phyloP scores from a whole-genome alignment of 768 basidiomycete species.

The Pisolithus albus region DNA sequence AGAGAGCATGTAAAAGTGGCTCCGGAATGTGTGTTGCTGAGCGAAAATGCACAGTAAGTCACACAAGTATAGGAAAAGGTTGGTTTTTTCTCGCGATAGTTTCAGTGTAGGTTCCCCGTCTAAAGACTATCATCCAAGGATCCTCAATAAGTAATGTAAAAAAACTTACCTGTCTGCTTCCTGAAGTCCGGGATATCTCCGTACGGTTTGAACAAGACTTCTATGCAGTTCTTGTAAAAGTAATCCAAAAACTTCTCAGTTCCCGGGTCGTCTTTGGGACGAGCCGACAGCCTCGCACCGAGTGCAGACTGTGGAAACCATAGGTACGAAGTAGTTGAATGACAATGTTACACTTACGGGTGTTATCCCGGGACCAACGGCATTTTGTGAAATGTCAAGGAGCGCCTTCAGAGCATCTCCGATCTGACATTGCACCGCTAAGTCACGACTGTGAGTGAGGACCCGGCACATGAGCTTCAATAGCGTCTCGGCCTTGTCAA shows the following conservation, averaged over 20 bases:
- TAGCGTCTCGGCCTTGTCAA: conserved; percentile 65
- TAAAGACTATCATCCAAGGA: neutral
- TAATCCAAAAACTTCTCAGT: conserved; percentile 89
- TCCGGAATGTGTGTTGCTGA: conserved; percentile 84
- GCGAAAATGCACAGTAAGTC: conserved; percentile 88
- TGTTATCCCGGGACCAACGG: conserved; percentile 30
- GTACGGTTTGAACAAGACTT: conserved; percentile 78
- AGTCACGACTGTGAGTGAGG: conserved; percentile 71
- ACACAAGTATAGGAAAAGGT: conserved; percentile 83
- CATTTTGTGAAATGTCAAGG: conserved; percentile 63
- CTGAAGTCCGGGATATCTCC: conserved; percentile 65
- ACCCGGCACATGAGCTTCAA: conserved; percentile 69
- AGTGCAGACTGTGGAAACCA: conserved; percentile 19
- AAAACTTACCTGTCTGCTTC: conserved; percentile 35
- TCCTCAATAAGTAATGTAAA: neutral
- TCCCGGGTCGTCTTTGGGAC: conserved; percentile 73
- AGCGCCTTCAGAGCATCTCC: conserved; percentile 81
- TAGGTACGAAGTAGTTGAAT: conserved; percentile 2
- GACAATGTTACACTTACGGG: conserved; percentile 22
- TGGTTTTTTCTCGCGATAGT: conserved; percentile 67
- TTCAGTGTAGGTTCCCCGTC: conserved; percentile 43
- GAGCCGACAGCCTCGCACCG: conserved; percentile 42
- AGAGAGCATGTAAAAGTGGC: conserved; percentile 84
- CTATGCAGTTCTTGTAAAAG: conserved; percentile 81
- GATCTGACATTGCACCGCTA: conserved; percentile 85